Evolutionary conservation across 495 filamentous ascomycete genomes (phyloP).

Genomic region (Aspergillus conjunctus): DNA sequence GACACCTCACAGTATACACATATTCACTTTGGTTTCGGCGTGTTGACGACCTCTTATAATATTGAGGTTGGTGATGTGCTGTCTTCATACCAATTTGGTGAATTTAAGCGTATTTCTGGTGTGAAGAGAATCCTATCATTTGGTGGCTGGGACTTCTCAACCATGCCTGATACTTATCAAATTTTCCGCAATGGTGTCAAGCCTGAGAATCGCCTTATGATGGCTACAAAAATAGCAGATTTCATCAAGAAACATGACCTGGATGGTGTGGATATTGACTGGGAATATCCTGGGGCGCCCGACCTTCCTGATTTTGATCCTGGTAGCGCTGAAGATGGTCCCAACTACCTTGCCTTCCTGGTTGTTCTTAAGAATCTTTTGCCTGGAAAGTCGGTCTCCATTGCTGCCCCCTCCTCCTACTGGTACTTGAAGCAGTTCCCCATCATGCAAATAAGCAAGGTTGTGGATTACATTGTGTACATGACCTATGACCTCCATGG

Average conservation of each 20-base stretch:
- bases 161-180: conserved; percentile 34
- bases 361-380: conserved; percentile 24
- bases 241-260: conserved; percentile 38
- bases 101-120: conserved; percentile 32
- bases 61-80: conserved; percentile 27
- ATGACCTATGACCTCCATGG: conserved; percentile 46
- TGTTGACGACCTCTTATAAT: conserved; percentile 30
- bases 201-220: conserved; percentile 25
- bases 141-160: conserved; percentile 52
- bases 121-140: conserved; percentile 45
- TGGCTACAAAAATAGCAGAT: conserved; percentile 37
- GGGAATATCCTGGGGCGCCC: conserved; percentile 42
- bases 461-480: conserved; percentile 37
- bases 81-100: conserved; percentile 27
- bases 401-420: conserved; percentile 31
- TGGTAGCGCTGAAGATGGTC: conserved; percentile 18
- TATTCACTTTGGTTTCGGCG: conserved; percentile 48
- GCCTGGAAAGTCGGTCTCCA: conserved; percentile 14
- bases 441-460: conserved; percentile 23
- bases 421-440: conserved; percentile 40
- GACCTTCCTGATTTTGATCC: conserved; percentile 40
- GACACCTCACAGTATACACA: conserved; percentile 41
- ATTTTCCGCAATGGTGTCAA: conserved; percentile 40
- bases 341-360: conserved; percentile 36
- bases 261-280: conserved; percentile 46